These are phyloP conservation scores for Wickerhamiella nectarea DNA, from an alignment of 805 yeast genomes.

Conservation along the genomic window DNA sequence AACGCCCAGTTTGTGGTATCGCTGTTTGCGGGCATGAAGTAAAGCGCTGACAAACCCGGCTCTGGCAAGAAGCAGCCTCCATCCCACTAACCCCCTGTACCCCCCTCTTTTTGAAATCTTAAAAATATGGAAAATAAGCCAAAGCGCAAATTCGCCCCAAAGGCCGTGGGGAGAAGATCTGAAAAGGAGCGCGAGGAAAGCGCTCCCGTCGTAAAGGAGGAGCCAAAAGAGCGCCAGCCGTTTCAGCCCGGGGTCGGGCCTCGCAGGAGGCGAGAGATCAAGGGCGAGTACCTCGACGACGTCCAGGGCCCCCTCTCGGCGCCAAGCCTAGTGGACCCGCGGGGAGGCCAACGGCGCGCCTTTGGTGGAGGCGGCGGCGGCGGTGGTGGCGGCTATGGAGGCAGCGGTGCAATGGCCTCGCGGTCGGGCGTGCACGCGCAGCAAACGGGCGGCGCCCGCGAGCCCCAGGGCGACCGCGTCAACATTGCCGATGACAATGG, in stretches of 20 bases:
- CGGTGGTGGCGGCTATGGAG: constrained; percentile 1
- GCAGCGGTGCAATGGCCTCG: background rate
- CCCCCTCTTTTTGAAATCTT: too few relatives aligned
- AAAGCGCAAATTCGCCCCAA: constrained; percentile 58
- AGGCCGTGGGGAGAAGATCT: constrained; percentile 69
- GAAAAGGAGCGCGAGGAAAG: constrained; percentile 72
- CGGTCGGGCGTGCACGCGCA: constrained; percentile 11
- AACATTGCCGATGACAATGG: constrained; percentile 2
- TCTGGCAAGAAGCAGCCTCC: too few relatives aligned
- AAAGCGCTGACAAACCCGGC: background rate
- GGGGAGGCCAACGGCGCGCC: background rate
- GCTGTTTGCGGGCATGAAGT: constrained; percentile 18
- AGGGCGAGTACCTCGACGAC: constrained; percentile 17
- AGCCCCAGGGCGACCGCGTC: constrained; percentile 1
- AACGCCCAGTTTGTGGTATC: constrained; percentile 53
- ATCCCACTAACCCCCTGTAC: too few relatives aligned
- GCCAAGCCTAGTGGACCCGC: constrained; percentile 19
- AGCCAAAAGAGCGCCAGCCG: constrained; percentile 15
- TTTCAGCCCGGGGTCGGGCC: constrained; percentile 9
- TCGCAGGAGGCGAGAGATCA: constrained; percentile 11
- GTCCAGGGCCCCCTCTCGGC: constrained; percentile 29
- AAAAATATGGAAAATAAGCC: constrained; percentile 5
- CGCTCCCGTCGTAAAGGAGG: constrained; percentile 41
- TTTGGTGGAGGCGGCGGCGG: constrained; percentile 9
- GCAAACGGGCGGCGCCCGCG: background rate